Conservation (phyloP, 2,329 filamentous ascomycete genomes). For the Dothiorella sarmentorum region DNA sequence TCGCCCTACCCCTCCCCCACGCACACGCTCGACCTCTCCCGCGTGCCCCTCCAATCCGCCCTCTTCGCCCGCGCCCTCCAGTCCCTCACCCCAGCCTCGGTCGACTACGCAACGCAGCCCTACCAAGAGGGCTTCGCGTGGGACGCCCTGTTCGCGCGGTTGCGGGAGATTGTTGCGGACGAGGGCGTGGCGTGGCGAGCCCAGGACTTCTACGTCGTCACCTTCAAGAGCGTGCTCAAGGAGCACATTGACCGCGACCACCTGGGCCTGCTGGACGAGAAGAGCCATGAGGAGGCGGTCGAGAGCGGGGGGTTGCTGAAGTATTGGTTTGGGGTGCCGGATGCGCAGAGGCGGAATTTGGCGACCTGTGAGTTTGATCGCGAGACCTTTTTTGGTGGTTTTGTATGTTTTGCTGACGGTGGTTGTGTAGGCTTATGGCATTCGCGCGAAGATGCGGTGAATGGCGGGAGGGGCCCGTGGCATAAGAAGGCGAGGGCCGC, state of each 20-base stretch:
- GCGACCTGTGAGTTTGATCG: constrained; percentile 61
- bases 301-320: constrained; percentile 79
- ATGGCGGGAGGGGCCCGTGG: constrained; percentile 57
- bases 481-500: constrained; percentile 52
- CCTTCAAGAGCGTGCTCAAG: constrained; percentile 73
- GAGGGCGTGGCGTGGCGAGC: constrained; percentile 56
- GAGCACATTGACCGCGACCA: constrained; percentile 63
- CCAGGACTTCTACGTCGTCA: constrained; percentile 75
- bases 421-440: constrained; percentile 58
- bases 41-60: constrained; percentile 61
- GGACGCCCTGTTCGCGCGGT: constrained; percentile 56
- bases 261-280: constrained; percentile 70
- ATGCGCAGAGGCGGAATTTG: constrained; percentile 69
- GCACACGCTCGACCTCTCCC: constrained; percentile 70
- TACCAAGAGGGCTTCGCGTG: constrained; percentile 80
- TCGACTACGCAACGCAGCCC: constrained; percentile 71
- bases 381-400: not conserved
- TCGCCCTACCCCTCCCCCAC: constrained; percentile 27
- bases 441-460: constrained; percentile 57
- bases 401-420: not conserved
- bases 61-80: constrained; percentile 71
- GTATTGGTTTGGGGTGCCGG: constrained; percentile 83
- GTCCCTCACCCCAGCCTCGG: constrained; percentile 57
- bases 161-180: constrained; percentile 51
- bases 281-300: constrained; percentile 76